These are phyloP conservation scores for Coleophoma eucalyptorum DNA, from an alignment of 2,329 filamentous ascomycete species.

Conservation along the genomic window DNA sequence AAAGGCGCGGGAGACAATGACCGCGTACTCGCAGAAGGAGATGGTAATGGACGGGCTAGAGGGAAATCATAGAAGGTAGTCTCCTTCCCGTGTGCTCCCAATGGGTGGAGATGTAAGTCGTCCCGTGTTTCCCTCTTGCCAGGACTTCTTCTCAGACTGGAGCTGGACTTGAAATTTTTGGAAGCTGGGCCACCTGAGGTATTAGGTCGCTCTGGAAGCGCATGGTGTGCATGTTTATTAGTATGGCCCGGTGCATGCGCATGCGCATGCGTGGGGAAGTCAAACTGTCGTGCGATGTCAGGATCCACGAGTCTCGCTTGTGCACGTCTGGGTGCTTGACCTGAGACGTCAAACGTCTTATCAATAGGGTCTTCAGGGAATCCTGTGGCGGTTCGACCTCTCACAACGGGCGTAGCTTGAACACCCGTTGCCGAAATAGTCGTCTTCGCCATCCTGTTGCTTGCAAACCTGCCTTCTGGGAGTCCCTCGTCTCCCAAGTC, in stretches of 20 bases:
- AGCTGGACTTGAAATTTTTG: slow-evolving; percentile 7
- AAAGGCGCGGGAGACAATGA: slow-evolving; percentile 10
- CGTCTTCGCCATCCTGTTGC: slow-evolving; percentile 14
- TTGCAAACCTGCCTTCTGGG: no score
- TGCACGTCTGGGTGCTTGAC: slow-evolving; percentile 12
- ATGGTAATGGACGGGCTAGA: slow-evolving; percentile 19
- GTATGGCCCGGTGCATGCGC: not conserved
- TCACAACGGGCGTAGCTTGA: slow-evolving; percentile 13
- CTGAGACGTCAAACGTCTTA: slow-evolving; percentile 22
- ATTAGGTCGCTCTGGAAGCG: slow-evolving; percentile 21
- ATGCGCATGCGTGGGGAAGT: slow-evolving; percentile 13
- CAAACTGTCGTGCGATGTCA: slow-evolving; percentile 13
- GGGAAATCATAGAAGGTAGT: slow-evolving; percentile 23
- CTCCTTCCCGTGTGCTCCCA: slow-evolving; percentile 19
- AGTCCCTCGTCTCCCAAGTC: no score
- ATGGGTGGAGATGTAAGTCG: slow-evolving; percentile 25
- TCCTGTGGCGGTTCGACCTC: slow-evolving; percentile 20
- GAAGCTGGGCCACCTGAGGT: slow-evolving; percentile 23
- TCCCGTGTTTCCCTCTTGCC: slow-evolving; percentile 25
- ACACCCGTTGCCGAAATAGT: slow-evolving; percentile 13
- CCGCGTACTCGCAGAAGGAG: slow-evolving; percentile 12
- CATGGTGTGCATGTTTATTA: not conserved
- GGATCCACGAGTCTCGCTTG: slow-evolving; percentile 15
- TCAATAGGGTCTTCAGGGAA: slow-evolving; percentile 9
- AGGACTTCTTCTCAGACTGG: slow-evolving; percentile 6